phyloP scores from a whole-genome alignment of 2,329 filamentous ascomycete genomes.

The Apiospora koreana region DNA sequence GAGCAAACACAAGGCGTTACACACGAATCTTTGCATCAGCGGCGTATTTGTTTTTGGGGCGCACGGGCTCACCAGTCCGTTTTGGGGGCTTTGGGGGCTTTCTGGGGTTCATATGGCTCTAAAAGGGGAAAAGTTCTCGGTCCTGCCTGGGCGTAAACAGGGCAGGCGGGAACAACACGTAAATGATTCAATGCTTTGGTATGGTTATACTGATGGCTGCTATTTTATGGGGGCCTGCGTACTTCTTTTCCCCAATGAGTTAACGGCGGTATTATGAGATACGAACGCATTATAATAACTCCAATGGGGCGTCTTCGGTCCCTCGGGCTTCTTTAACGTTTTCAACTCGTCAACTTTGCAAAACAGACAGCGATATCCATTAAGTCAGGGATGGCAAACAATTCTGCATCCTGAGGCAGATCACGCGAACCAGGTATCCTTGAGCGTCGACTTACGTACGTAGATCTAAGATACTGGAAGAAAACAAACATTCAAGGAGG shows the following conservation, averaged over 20 bases:
- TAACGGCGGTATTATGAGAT: conserved; percentile 11
- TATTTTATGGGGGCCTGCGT: neutral
- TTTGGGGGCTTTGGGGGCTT: neutral
- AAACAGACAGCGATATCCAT: neutral
- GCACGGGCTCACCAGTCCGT: neutral
- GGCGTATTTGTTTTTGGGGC: neutral
- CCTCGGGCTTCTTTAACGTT: neutral
- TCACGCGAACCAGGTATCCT: neutral
- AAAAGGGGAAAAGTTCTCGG: neutral
- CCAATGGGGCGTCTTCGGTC: conserved; percentile 8
- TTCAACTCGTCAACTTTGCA: neutral
- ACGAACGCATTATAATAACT: conserved; percentile 24
- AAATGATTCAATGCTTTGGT: neutral
- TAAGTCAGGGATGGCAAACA: neutral
- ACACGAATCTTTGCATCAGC: conserved; percentile 19
- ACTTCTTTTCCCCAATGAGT: neutral
- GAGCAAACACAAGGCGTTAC: conserved; percentile 22
- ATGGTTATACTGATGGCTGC: neutral
- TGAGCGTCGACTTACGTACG: neutral
- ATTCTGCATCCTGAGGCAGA: neutral
- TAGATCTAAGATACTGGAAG: too few relatives aligned
- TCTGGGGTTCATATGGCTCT: neutral
- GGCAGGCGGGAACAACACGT: neutral
- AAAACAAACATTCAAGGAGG: neutral
- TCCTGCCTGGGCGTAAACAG: neutral